Conservation (phyloP, 768 basidiomycete genomes). For the Xanthoconium purpureum region DNA sequence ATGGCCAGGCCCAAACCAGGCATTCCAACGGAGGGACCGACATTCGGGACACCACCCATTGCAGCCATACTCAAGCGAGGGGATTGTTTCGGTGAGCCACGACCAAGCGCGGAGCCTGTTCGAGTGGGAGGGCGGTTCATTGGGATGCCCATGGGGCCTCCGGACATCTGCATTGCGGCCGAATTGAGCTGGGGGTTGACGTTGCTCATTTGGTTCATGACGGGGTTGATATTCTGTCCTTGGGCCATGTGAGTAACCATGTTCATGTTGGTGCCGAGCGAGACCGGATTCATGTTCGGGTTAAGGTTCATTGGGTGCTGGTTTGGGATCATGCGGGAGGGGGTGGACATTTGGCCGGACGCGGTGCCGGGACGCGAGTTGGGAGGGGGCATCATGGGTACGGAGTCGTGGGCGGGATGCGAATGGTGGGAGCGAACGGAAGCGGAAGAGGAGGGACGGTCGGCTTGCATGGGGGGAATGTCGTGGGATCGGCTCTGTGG, state of each 20-base stretch:
- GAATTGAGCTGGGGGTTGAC: conserved; percentile 20
- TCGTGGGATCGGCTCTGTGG: conserved; percentile 25
- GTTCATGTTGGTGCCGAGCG: conserved; percentile 11
- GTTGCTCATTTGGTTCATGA: conserved; percentile 19
- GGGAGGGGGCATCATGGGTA: conserved; percentile 25
- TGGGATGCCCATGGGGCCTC: conserved; percentile 16
- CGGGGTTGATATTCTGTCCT: not conserved
- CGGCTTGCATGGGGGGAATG: conserved; percentile 9
- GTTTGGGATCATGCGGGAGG: conserved; percentile 25
- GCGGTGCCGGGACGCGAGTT: conserved; percentile 28
- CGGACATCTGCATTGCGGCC: conserved; percentile 16
- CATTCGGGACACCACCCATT: conserved; percentile 4
- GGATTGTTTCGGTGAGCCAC: conserved; percentile 29
- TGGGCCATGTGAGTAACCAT: conserved; percentile 11
- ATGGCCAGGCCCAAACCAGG: conserved; percentile 6
- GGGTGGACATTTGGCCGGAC: conserved; percentile 9
- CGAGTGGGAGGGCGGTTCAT: conserved; percentile 31
- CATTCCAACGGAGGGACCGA: conserved; percentile 8
- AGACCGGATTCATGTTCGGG: conserved; percentile 15
- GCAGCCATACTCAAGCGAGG: conserved; percentile 22
- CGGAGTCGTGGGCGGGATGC: conserved; percentile 18
- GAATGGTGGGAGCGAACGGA: conserved; percentile 30
- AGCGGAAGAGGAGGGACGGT: conserved; percentile 28
- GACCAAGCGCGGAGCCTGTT: conserved; percentile 28
- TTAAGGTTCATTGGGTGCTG: conserved; percentile 24